Percentiles rank a stretch among this genome's conserved stretches.
phyloP scores from a whole-genome alignment of 75 land plant genomes.

The Picea sitchensis region DNA sequence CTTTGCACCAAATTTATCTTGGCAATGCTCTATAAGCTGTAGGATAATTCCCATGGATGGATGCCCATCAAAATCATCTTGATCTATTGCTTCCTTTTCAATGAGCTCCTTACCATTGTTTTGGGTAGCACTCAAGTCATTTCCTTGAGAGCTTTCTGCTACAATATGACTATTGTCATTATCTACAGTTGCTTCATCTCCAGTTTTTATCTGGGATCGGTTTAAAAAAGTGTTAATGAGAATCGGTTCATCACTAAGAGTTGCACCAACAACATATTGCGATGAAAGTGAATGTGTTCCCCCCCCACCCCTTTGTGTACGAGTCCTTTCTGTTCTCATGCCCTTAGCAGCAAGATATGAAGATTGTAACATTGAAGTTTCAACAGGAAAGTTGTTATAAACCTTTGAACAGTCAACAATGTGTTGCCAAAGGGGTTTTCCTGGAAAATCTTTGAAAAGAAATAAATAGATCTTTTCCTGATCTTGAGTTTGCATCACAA shows the following conservation, averaged over 20 bases:
- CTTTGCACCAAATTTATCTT: conserved; percentile 21
- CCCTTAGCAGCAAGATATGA: conserved; percentile 22
- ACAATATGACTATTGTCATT: background rate
- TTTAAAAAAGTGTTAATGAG: conserved; percentile 36
- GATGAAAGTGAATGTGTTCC: conserved; percentile 27
- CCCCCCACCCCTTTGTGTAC: background rate
- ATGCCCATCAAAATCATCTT: conserved; percentile 56
- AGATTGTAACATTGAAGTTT: conserved; percentile 21
- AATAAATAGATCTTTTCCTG: conserved; percentile 26
- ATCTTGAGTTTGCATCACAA: conserved; percentile 34
- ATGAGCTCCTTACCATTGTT: background rate
- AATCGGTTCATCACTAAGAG: conserved; percentile 45
- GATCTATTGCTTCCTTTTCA: conserved; percentile 30
- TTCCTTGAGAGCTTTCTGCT: conserved; percentile 5
- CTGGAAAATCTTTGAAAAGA: conserved; percentile 30
- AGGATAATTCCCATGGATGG: conserved; percentile 42
- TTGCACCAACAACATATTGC: conserved; percentile 40
- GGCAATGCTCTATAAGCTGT: conserved; percentile 30
- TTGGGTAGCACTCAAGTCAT: background rate
- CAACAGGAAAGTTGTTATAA: conserved; percentile 45
- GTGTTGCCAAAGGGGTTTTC: conserved; percentile 38
- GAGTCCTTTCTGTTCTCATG: conserved; percentile 19
- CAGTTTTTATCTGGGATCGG: background rate
- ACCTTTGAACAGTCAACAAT: conserved; percentile 41
- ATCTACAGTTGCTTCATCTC: background rate